phyloP scores from a whole-genome alignment of 1,284 basidiomycete genomes.

The Hypsizygus ulmarius region DNA sequence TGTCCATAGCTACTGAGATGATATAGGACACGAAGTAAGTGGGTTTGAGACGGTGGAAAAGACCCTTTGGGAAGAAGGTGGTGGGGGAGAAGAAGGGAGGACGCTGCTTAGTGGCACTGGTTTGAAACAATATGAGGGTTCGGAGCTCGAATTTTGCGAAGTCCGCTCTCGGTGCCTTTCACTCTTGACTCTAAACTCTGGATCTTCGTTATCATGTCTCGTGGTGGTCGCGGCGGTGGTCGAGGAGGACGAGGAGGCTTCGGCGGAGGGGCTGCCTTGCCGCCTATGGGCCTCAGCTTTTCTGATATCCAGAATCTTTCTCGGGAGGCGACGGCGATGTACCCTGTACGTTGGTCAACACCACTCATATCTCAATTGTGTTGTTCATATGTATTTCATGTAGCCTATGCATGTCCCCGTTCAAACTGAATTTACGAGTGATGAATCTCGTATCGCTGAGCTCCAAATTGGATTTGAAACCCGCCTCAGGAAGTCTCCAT shows the following conservation, averaged over 20 bases:
- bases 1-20: conserved; percentile 57
- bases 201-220: conserved; percentile 47
- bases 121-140: conserved; percentile 20
- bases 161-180: conserved; percentile 19
- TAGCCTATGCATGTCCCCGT: conserved; percentile 46
- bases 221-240: conserved; percentile 59
- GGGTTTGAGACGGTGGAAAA: not conserved
- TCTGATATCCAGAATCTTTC: conserved; percentile 74
- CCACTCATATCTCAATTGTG: not conserved
- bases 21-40: conserved; percentile 7
- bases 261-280: conserved; percentile 47
- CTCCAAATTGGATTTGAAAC: conserved; percentile 64
- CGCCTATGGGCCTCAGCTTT: conserved; percentile 77
- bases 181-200: conserved; percentile 9
- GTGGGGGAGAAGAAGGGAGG: conserved; percentile 19
- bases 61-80: conserved; percentile 2
- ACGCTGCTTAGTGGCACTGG: conserved; percentile 15
- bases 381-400: conserved; percentile 14
- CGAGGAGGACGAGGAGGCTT: conserved; percentile 54
- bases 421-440: conserved; percentile 57
- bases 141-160: conserved; percentile 21
- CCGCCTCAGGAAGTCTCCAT: conserved; percentile 63
- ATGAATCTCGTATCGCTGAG: conserved; percentile 62
- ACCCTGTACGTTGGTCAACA: conserved; percentile 58
- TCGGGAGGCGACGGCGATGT: conserved; percentile 69